Conservation (phyloP, 495 filamentous ascomycete genomes). For the Neurospora sp. region DNA sequence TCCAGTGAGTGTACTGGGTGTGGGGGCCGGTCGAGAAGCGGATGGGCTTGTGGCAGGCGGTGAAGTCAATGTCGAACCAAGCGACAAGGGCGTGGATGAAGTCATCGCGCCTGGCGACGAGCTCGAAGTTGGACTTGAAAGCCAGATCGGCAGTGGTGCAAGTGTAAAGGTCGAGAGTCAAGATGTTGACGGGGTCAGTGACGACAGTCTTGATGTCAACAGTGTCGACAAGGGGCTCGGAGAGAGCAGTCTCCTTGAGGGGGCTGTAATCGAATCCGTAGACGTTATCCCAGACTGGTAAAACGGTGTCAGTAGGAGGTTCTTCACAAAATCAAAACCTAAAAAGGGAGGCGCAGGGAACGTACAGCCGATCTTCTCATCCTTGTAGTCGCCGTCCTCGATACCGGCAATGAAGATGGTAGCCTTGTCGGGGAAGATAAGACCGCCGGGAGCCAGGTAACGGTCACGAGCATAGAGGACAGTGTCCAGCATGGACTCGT, state of each 20-base stretch:
- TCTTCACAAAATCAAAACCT: background rate
- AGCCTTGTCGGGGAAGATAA: slow-evolving; percentile 87
- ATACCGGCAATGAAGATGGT: slow-evolving; percentile 79
- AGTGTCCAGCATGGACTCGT: slow-evolving; percentile 92
- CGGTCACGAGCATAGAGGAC: slow-evolving; percentile 81
- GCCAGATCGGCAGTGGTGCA: slow-evolving; percentile 54
- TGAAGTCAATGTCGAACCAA: slow-evolving; percentile 99
- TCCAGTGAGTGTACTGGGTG: slow-evolving; percentile 91
- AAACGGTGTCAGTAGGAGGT: slow-evolving; percentile 11
- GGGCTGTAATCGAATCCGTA: slow-evolving; percentile 72
- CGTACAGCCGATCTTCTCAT: slow-evolving; percentile 59
- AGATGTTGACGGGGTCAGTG: slow-evolving; percentile 57
- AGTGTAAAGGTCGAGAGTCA: slow-evolving; percentile 65
- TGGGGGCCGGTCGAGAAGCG: slow-evolving; percentile 80
- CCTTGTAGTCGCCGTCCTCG: slow-evolving; percentile 75
- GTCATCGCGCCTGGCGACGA: slow-evolving; percentile 68
- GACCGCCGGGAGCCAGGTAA: slow-evolving; percentile 63
- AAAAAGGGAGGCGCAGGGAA: background rate
- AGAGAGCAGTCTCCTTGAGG: slow-evolving; percentile 58
- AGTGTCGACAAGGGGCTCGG: slow-evolving; percentile 62
- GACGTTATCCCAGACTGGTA: slow-evolving; percentile 68
- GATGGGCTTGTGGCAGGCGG: slow-evolving; percentile 82
- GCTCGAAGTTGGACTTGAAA: slow-evolving; percentile 54
- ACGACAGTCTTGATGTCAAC: slow-evolving; percentile 66
- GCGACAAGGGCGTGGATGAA: slow-evolving; percentile 92